A percentile compares a stretch with the other conserved stretches of the same genome.
Conservation (phyloP, 257 asterid genomes). For the Capsicum baccatum region DNA sequence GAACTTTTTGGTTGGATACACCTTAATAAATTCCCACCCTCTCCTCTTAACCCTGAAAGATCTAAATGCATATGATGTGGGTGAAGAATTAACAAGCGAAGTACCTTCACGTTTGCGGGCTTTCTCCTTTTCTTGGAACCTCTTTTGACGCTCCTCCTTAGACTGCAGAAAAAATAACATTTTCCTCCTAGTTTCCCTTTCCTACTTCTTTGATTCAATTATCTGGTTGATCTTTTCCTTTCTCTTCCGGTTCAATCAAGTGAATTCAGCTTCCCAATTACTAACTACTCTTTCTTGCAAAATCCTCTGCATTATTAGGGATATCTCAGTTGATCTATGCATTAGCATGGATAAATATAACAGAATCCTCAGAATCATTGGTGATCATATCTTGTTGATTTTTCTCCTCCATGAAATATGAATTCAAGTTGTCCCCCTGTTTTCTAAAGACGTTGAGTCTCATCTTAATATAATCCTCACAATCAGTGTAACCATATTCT, state of each 20-base stretch:
- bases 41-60: not conserved
- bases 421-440: no score
- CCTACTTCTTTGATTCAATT: constrained; percentile 60
- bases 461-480: no score
- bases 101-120: constrained; percentile 86
- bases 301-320: constrained; percentile 45
- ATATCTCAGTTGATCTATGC: constrained; percentile 10
- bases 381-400: no score
- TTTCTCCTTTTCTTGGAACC: constrained; percentile 79
- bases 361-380: no score
- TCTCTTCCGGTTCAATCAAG: constrained; percentile 53
- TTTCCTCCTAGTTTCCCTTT: constrained; percentile 74
- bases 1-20: constrained; percentile 5
- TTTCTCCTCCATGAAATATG: no score
- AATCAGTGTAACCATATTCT: no score
- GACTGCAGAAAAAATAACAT: constrained; percentile 59
- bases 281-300: constrained; percentile 60
- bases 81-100: not conserved
- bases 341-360: not conserved
- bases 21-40: not conserved
- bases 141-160: constrained; percentile 75
- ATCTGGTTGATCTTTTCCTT: constrained; percentile 53
- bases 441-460: no score
- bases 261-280: constrained; percentile 52
- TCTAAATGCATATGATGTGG: not conserved